Base-by-base conservation (phyloP, 495 filamentous ascomycete genomes). In the Neurospora sublineolata region DNA sequence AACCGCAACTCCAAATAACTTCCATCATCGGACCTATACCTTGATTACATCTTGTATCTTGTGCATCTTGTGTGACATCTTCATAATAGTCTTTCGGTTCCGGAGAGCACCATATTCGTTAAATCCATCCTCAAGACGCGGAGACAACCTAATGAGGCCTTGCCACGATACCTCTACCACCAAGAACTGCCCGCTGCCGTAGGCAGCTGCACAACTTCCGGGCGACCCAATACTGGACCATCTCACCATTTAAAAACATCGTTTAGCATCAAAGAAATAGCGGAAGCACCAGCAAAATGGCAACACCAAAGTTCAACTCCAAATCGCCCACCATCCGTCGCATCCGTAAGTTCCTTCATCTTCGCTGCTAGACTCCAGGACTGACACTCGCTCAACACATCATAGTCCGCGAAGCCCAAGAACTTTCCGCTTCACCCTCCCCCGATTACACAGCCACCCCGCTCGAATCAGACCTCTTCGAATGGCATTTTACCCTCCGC, bases 401-500 rank as follows among this genome's bases (percentile, higher is more conserved):
- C 18, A 6, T 74, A 91, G 90, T 89, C 81, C 91, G 92, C 83
- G 94, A 97, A 89, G 92, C 93, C 74, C 85, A 88, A 72, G 94
- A 97, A 78, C 89, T 99, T 74, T 86, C 91, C 76, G 83, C 83
- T 75, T 84, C 90, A 69, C 91, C 94, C 6, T 93, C 92, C 4
- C 84, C 93, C 30, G 92, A 94, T 82, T 93, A 92, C 82, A 87
- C 90, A 76, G 95, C 95, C 60, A 78, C 86, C 3, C 95, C 95
- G 3, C 86, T 93, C 74, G 93, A 97, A 76, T 82, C 87, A 67
- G 93, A 97, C 83, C 91, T 99, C 73, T 97, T 97, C 84, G 94
- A 97, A 84, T 99, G 95, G 95, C 95, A 99, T 86, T 99, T 99
- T 87, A 99, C 95, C 0, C 83, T 99, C n/a, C 88, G 89, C 68